These are phyloP conservation scores for Peziza echinospora DNA, from an alignment of 495 filamentous ascomycete genomes.

Conservation along the genomic window DNA sequence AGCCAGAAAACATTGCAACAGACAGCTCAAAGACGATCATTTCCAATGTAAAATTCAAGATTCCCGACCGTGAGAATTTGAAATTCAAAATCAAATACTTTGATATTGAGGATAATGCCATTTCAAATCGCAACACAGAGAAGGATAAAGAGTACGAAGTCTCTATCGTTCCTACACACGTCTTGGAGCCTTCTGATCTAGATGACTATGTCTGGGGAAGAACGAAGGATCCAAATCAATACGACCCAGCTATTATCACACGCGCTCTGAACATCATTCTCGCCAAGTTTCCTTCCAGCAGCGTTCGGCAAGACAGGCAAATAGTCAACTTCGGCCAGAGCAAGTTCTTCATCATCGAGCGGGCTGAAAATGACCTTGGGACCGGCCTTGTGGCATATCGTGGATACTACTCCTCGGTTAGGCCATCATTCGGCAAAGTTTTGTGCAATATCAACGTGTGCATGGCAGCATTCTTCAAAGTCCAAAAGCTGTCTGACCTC, in stretches of 20 bases:
- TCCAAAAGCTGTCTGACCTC: not conserved
- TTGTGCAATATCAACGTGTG: conserved; percentile 27
- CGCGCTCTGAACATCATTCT: conserved; percentile 23
- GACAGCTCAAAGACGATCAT: conserved; percentile 25
- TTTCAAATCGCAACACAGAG: conserved; percentile 18
- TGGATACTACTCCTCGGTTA: conserved; percentile 34
- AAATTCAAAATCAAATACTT: conserved; percentile 20
- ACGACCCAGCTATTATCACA: conserved; percentile 15
- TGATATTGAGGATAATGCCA: conserved; percentile 20
- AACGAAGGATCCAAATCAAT: conserved; percentile 9
- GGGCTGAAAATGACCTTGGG: conserved; percentile 11
- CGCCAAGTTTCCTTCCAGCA: conserved; percentile 13
- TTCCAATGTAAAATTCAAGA: conserved; percentile 8
- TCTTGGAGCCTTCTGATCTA: conserved; percentile 12
- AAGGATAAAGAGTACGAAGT: conserved; percentile 13
- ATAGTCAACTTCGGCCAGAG: conserved; percentile 16
- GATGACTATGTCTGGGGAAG: conserved; percentile 13
- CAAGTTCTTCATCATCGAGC: conserved; percentile 13
- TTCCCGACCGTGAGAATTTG: conserved; percentile 7
- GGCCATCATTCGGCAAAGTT: conserved; percentile 31
- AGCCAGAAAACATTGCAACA: conserved; percentile 26
- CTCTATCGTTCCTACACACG: conserved; percentile 11
- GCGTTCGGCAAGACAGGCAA: conserved; percentile 2
- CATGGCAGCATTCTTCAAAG: conserved; percentile 21
- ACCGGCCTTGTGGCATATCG: conserved; percentile 29